phyloP scores from a whole-genome alignment of 139 green algal genomes.

The Limnomonas spitsbergensis region DNA sequence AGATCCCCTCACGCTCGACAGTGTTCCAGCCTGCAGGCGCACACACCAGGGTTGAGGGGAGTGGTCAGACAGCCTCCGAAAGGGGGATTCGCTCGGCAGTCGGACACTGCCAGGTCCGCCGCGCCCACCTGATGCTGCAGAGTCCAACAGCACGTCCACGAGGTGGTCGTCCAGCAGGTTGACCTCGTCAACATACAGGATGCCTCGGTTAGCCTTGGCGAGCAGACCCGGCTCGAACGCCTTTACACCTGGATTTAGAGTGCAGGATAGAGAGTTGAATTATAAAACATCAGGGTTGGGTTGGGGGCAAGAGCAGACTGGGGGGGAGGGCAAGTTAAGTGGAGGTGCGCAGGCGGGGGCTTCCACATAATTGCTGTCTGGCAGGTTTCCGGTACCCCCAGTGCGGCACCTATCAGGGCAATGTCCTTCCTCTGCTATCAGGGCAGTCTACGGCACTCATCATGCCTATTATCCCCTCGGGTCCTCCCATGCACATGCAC shows the following conservation, averaged over 20 bases:
- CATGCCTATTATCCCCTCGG: no score
- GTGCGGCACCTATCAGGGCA: no score
- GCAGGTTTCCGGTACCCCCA: no score
- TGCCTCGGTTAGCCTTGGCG: conserved; percentile 83
- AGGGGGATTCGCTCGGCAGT: neutral
- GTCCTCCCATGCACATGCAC: no score
- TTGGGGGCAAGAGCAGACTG: neutral
- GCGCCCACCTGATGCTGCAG: conserved; percentile 37
- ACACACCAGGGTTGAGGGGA: neutral
- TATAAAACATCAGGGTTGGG: neutral
- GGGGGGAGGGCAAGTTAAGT: neutral
- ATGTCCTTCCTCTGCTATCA: no score
- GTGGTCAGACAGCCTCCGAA: neutral
- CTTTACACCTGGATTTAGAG: conserved; percentile 57
- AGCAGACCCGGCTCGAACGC: conserved; percentile 65
- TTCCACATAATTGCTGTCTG: no score
- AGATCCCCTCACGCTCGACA: conserved; percentile 77
- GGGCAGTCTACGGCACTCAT: no score
- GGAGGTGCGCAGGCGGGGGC: no score
- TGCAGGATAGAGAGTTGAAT: neutral
- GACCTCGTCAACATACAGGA: conserved; percentile 86
- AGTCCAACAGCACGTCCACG: conserved; percentile 81
- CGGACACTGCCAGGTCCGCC: neutral
- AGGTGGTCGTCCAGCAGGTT: conserved; percentile 66
- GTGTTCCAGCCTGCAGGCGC: conserved; percentile 59